phyloP scores from a whole-genome alignment of 805 yeast species.

The Komagataella pastoris region DNA sequence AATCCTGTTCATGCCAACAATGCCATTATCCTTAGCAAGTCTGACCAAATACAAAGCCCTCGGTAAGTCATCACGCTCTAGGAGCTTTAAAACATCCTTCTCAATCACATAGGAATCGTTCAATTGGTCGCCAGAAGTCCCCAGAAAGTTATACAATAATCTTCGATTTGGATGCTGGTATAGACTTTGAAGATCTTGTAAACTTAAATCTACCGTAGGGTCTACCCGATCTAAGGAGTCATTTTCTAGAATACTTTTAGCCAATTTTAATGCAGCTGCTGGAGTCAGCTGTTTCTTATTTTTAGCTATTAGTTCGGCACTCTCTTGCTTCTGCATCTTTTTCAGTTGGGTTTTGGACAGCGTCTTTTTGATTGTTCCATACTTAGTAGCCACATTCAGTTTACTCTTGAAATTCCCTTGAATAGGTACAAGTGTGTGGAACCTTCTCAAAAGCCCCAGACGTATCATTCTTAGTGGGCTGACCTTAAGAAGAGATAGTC shows the following conservation, averaged over 20 bases:
- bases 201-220: constrained; percentile 12
- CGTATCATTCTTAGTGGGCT: neutral
- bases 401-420: constrained; percentile 4
- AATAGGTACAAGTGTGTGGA: neutral
- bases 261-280: constrained; percentile 14
- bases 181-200: constrained; percentile 12
- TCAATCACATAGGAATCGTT: constrained; percentile 45
- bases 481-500: neutral
- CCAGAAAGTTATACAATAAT: constrained; percentile 39
- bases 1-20: constrained; percentile 53
- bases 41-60: constrained; percentile 24
- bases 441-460: neutral
- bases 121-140: constrained; percentile 43
- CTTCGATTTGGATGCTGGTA: constrained; percentile 20
- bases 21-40: constrained; percentile 33
- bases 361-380: neutral
- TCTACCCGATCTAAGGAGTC: constrained; percentile 7
- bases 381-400: constrained; percentile 6
- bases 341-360: neutral
- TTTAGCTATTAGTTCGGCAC: constrained; percentile 6
- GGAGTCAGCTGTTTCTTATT: constrained; percentile 11
- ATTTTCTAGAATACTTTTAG: constrained; percentile 9
- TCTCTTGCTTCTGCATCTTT: constrained; percentile 2
- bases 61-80: constrained; percentile 28
- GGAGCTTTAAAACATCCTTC: constrained; percentile 35